Evolutionary conservation across 768 basidiomycete species (phyloP).

Genomic region (Chalciporus sphaerocephalus): DNA sequence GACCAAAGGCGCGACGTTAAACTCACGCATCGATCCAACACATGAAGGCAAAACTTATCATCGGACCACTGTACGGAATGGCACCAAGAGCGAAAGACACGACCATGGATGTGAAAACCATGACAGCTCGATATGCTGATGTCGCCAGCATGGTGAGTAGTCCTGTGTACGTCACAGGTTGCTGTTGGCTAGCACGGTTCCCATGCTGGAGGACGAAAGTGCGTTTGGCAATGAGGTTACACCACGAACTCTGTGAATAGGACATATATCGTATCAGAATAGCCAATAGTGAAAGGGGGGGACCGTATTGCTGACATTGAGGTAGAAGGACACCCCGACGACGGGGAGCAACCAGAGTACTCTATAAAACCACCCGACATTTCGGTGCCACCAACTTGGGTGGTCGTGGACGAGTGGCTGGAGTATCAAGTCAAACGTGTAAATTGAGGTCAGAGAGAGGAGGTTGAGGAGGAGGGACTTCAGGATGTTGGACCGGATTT

Average conservation of each 20-base stretch:
- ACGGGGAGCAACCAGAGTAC: conserved; percentile 77
- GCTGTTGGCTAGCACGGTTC: conserved; percentile 46
- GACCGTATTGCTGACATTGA: conserved; percentile 57
- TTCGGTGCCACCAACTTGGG: conserved; percentile 64
- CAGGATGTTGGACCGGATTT: conserved; percentile 68
- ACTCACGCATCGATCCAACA: conserved; percentile 89
- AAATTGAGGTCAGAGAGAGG: conserved; percentile 68
- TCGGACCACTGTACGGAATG: conserved; percentile 62
- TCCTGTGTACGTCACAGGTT: conserved; percentile 60
- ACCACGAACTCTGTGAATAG: conserved; percentile 65
- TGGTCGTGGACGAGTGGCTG: conserved; percentile 61
- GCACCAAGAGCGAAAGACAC: conserved; percentile 61
- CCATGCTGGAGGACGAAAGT: conserved; percentile 72
- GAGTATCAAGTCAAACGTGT: conserved; percentile 69
- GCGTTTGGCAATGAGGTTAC: conserved; percentile 68
- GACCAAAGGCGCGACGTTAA: neutral
- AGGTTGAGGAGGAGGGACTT: conserved; percentile 74
- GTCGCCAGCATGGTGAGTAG: conserved; percentile 72
- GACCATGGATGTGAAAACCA: conserved; percentile 73
- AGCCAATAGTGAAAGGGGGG: conserved; percentile 6
- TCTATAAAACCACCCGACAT: conserved; percentile 74
- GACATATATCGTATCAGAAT: conserved; percentile 9
- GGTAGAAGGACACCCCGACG: conserved; percentile 69
- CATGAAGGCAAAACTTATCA: conserved; percentile 63
- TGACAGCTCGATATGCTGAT: conserved; percentile 76